Evolutionary conservation across 176 grass and related monocot species (phyloP).

Genomic region (Puya raimondii): DNA sequence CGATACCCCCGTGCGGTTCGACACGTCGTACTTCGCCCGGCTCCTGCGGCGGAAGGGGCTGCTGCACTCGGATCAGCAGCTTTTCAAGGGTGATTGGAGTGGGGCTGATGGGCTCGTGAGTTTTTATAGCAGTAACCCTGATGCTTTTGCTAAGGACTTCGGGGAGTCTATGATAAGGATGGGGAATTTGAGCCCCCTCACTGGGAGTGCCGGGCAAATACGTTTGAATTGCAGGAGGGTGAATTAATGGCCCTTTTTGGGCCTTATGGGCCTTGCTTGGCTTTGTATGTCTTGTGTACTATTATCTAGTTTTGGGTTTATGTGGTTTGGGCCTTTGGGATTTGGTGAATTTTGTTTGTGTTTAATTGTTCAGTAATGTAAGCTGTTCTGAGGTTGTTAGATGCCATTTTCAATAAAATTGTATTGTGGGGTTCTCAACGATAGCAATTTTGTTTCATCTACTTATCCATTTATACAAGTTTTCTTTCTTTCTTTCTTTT

Average conservation of each 20-base stretch:
- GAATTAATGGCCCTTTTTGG: not conserved
- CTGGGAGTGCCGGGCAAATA: not conserved
- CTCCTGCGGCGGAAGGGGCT: conserved; percentile 44
- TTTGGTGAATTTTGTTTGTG: not conserved
- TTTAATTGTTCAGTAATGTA: too few species aligned
- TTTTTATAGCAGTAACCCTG: conserved; percentile 39
- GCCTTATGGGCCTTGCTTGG: not conserved
- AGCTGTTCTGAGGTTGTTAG: not conserved
- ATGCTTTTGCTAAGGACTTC: conserved; percentile 46
- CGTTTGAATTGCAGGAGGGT: not conserved
- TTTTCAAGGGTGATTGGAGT: conserved; percentile 37
- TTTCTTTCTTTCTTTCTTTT: not conserved
- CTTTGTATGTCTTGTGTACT: not conserved
- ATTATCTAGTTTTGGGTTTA: not conserved
- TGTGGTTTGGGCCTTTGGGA: not conserved
- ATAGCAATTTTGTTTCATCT: not conserved
- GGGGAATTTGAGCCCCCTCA: not conserved
- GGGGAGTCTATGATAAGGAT: conserved; percentile 50
- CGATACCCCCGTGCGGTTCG: conserved; percentile 45
- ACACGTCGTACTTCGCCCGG: conserved; percentile 56
- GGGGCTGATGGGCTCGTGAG: conserved; percentile 37
- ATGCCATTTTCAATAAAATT: not conserved
- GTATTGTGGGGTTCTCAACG: not conserved
- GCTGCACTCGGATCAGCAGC: conserved; percentile 62
- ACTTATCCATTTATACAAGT: not conserved